Base-by-base conservation (phyloP, 1,284 basidiomycete species). In the Malassezia nana region DNA sequence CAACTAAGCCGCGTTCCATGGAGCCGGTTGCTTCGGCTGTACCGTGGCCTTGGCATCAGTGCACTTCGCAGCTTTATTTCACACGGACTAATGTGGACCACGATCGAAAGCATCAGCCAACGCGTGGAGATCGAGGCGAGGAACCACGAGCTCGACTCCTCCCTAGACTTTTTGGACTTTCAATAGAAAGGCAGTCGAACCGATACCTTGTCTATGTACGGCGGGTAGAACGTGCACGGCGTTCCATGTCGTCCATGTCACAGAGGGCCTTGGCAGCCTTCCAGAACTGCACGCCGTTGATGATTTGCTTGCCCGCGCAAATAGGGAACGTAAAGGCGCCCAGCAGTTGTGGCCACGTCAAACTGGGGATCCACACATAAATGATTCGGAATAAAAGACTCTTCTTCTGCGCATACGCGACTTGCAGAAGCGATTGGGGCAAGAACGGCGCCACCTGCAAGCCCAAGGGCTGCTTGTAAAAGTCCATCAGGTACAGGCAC, bases 211-310 rank as follows among this genome's bases (percentile, higher is more conserved):
- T 22, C 32, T 32, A 22, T 29, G 20, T 46, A 8, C 30, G 24
- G 12, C 12, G 30, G 12, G 7, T 18, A 7, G 42, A 32, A 28
- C 43, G 32, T 12, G 24, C n/a, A 18, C 48, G 50, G 44, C 65
- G 57, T 25, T 70, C 66, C 33, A 60, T 56, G 12, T 62, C 48
- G 55, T 72, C 69, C 44, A 68, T 64, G 25, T 68, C 69, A 8
- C 71, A 71, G 8, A 71, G 61, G 64, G 92, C 86, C 79, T 96
- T 96, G 64, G 87, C 87, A 24, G 92, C 92, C 75, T 98, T 99
- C 91, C 91, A 96, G 63, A 96, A 84, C 75, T 99, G 94, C 6
- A 99, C 90, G 40, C 86, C 76, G 75, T 95, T 96, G 78, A 99
- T 89, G 57, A 92, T 70, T 75, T 98, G 95, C 79, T 98, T 99